Evolutionary conservation across 106 monocot genomes (phyloP).

Genomic region (Apostasia ramifera): DNA sequence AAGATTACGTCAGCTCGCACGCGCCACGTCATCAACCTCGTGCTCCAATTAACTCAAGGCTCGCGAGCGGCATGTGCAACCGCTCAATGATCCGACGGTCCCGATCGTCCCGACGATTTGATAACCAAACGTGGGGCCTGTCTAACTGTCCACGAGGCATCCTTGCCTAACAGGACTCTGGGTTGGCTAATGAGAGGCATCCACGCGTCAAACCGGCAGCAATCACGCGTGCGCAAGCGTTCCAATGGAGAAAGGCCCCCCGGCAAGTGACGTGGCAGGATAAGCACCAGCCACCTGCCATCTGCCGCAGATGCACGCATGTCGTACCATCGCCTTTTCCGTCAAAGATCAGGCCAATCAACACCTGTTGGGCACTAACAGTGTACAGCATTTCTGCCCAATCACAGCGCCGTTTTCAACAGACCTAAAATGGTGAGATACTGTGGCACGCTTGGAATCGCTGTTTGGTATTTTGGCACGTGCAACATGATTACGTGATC

Average conservation of each 20-base stretch:
- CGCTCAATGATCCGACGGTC: background rate
- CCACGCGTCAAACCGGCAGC: background rate
- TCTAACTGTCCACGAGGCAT: background rate
- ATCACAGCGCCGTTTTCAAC: too few species aligned
- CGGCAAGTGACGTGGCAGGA: constrained; percentile 4
- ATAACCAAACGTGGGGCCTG: too few species aligned
- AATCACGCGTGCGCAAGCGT: background rate
- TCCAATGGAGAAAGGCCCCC: background rate
- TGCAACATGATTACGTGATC: background rate
- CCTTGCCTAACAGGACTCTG: background rate
- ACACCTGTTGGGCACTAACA: too few species aligned
- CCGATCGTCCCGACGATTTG: background rate
- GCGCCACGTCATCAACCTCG: background rate
- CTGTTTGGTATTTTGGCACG: background rate
- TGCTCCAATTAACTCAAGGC: too few species aligned
- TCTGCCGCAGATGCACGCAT: too few species aligned
- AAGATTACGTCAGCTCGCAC: background rate
- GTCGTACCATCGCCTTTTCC: too few species aligned
- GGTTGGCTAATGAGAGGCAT: background rate
- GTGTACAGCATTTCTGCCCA: too few species aligned
- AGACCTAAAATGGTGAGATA: too few species aligned
- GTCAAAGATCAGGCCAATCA: too few species aligned
- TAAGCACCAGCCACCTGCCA: background rate
- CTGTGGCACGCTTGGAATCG: background rate
- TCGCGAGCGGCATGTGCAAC: too few species aligned